These are phyloP conservation scores for Dryadomyces sulphureus DNA, from an alignment of 2,329 filamentous ascomycete genomes.

Conservation along the genomic window DNA sequence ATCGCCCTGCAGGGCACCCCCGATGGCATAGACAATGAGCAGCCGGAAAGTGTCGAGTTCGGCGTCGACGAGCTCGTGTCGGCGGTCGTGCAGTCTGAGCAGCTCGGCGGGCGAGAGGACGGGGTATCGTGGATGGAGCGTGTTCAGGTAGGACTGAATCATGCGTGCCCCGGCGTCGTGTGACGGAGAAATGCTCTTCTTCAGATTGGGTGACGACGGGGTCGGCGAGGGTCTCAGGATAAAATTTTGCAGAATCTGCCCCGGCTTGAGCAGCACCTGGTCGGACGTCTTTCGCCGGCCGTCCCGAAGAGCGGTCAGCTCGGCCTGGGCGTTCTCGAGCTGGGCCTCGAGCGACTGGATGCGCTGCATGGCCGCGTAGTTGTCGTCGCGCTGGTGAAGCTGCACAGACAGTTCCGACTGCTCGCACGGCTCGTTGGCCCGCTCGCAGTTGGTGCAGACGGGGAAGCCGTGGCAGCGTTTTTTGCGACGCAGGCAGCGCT, in stretches of 20 bases:
- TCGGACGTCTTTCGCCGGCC: conserved; percentile 13
- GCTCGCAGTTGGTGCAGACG: conserved; percentile 6
- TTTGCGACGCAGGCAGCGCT: conserved; percentile 6
- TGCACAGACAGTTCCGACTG: conserved; percentile 6
- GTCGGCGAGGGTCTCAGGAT: too few species aligned
- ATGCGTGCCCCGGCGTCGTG: conserved; percentile 1
- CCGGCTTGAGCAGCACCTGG: conserved; percentile 21
- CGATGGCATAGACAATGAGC: conserved; percentile 36
- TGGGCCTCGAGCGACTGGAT: conserved; percentile 5
- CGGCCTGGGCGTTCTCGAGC: conserved; percentile 1
- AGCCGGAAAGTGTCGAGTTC: conserved; percentile 32
- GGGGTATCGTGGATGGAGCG: conserved; percentile 28
- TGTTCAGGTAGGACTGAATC: conserved; percentile 12
- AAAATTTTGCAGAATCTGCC: background rate
- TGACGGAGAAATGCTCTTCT: too few species aligned
- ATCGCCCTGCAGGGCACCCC: conserved; percentile 25
- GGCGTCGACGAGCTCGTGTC: conserved; percentile 16
- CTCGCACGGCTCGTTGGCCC: conserved; percentile 5
- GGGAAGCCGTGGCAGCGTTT: conserved; percentile 8
- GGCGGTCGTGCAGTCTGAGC: conserved; percentile 25
- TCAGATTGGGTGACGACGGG: background rate
- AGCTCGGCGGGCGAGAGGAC: conserved; percentile 30
- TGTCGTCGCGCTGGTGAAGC: conserved; percentile 4
- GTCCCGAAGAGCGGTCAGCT: background rate
- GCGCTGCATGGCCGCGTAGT: conserved; percentile 1